A percentile compares a stretch with the other conserved stretches of the same genome.
Evolutionary conservation across 2,329 filamentous ascomycete species (phyloP).

Genomic region (Coniella vitis): DNA sequence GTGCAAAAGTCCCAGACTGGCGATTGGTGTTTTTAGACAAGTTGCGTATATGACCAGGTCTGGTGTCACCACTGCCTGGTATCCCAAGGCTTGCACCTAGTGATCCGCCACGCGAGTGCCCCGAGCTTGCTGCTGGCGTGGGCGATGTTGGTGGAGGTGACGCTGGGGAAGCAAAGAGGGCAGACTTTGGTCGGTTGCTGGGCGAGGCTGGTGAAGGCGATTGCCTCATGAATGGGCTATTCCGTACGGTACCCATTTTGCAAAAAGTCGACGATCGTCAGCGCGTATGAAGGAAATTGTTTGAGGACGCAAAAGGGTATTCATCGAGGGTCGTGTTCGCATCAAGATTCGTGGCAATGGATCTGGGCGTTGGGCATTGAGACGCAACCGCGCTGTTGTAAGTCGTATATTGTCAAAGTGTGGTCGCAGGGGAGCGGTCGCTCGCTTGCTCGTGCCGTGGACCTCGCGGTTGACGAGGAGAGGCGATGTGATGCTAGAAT

Average conservation of each 20-base stretch:
- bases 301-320: slow-evolving; percentile 3
- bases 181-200: slow-evolving; percentile 63
- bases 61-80: slow-evolving; percentile 12
- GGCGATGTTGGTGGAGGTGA: slow-evolving; percentile 26
- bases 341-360: slow-evolving; percentile 6
- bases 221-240: slow-evolving; percentile 71
- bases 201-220: slow-evolving; percentile 57
- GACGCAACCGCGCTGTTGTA: slow-evolving; percentile 1
- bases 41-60: slow-evolving; percentile 35
- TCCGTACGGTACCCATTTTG: slow-evolving; percentile 52
- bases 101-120: slow-evolving; percentile 9
- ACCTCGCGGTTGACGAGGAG: background rate
- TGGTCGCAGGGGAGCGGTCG: too few relatives aligned
- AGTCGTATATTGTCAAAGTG: too few relatives aligned
- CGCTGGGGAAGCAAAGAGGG: slow-evolving; percentile 47
- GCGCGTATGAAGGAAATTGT: background rate
- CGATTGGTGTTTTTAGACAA: slow-evolving; percentile 61
- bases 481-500: background rate
- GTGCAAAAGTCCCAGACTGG: slow-evolving; percentile 80
- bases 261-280: background rate
- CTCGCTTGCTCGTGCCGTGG: too few relatives aligned
- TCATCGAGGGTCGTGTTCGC: slow-evolving; percentile 14
- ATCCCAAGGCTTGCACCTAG: slow-evolving; percentile 6
- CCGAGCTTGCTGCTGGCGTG: background rate
- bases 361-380: background rate